Conservation (phyloP, 2,329 filamentous ascomycete genomes). For the Tolypocladium sp. region DNA sequence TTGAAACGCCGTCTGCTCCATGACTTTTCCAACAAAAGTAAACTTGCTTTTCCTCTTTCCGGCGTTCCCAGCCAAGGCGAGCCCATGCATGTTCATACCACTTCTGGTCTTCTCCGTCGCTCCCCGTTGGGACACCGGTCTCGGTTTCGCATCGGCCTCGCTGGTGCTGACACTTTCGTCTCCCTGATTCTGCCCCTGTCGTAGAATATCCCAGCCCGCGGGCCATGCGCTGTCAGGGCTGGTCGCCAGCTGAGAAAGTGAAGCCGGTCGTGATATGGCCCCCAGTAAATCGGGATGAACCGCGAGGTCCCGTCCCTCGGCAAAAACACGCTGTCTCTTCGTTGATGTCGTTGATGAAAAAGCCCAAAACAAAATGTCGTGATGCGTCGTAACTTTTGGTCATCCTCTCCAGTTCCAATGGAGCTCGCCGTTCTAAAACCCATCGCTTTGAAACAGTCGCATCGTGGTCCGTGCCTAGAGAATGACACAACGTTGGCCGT, state of each 20-base stretch:
- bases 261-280: background rate
- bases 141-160: background rate
- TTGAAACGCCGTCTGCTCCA: background rate
- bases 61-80: background rate
- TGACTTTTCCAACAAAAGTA: background rate
- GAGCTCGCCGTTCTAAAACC: background rate
- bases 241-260: background rate
- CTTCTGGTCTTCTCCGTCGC: background rate
- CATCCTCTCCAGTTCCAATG: background rate
- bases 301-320: background rate
- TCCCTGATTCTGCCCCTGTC: background rate
- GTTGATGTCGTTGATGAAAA: too few relatives aligned
- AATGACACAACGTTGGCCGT: conserved; percentile 32
- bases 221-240: too few relatives aligned
- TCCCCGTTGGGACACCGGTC: background rate
- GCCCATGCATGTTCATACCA: background rate
- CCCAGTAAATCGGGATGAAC: background rate
- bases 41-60: background rate
- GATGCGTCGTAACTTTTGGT: background rate
- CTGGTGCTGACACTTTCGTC: background rate
- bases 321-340: background rate
- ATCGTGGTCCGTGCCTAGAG: conserved; percentile 17
- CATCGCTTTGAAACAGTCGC: background rate
- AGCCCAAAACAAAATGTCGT: background rate
- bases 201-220: background rate